A percentile compares a stretch with the other conserved stretches of the same genome.
phyloP scores from a whole-genome alignment of 768 basidiomycete genomes.

The Hortiboletus flavorubellus region DNA sequence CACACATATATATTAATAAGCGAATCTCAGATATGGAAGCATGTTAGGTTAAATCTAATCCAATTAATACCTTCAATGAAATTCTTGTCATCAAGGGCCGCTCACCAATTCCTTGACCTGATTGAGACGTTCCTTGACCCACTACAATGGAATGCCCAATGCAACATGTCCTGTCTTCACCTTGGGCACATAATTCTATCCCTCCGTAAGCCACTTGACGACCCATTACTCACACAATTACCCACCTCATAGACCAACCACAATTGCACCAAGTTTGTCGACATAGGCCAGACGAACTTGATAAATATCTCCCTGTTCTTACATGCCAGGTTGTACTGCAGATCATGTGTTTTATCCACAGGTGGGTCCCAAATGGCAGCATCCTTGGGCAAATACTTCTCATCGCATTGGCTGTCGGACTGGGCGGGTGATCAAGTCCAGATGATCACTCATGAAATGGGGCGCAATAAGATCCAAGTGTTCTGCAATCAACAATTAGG shows the following conservation, averaged over 20 bases:
- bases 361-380: constrained; percentile 75
- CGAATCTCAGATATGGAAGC: too few relatives aligned
- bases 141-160: constrained; percentile 57
- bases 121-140: constrained; percentile 72
- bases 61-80: too few relatives aligned
- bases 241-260: constrained; percentile 77
- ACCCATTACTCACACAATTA: constrained; percentile 21
- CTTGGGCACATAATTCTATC: constrained; percentile 58
- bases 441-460: constrained; percentile 47
- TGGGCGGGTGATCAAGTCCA: constrained; percentile 65
- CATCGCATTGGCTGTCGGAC: constrained; percentile 71
- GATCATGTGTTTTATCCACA: constrained; percentile 49
- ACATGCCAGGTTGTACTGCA: constrained; percentile 73
- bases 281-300: constrained; percentile 83
- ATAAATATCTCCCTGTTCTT: constrained; percentile 84
- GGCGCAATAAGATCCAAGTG: constrained; percentile 84
- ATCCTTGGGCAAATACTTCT: constrained; percentile 56
- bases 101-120: constrained; percentile 67
- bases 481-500: constrained; percentile 44
- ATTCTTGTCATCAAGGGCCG: too few relatives aligned
- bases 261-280: constrained; percentile 74
- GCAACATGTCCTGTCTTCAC: constrained; percentile 79
- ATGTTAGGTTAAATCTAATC: too few relatives aligned
- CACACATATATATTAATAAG: too few relatives aligned
- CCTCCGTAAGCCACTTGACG: constrained; percentile 6